Percentiles rank a stretch among this genome's conserved stretches.
Evolutionary conservation across 2,329 filamentous ascomycete species (phyloP).

Genomic region (Spiromastix sp.): DNA sequence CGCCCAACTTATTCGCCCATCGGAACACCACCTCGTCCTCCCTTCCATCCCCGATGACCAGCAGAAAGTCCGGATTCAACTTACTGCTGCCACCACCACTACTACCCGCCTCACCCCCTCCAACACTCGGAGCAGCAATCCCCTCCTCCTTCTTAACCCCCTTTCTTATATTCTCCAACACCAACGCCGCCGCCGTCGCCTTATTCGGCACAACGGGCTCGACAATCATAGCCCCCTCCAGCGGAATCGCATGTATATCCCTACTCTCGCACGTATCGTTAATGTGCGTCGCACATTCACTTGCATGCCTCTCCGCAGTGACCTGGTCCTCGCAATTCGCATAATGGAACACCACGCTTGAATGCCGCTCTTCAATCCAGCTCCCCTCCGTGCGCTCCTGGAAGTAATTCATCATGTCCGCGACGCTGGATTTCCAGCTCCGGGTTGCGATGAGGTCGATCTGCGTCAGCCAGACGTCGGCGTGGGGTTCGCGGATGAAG

Average conservation of each 20-base stretch:
- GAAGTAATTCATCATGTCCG: conserved; percentile 77
- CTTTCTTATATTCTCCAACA: conserved; percentile 57
- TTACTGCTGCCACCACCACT: conserved; percentile 9
- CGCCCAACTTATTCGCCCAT: conserved; percentile 74
- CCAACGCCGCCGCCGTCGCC: conserved; percentile 64
- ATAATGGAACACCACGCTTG: conserved; percentile 85
- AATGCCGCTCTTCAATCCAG: conserved; percentile 82
- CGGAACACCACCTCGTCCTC: conserved; percentile 91
- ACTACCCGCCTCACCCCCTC: too few species aligned
- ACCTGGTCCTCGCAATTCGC: conserved; percentile 69
- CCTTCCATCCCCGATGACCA: conserved; percentile 81
- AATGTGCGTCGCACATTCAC: conserved; percentile 87
- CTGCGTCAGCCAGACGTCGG: conserved; percentile 65
- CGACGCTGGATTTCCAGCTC: conserved; percentile 75
- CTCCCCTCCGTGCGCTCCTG: conserved; percentile 80
- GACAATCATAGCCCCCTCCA: conserved; percentile 71
- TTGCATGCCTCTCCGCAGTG: conserved; percentile 66
- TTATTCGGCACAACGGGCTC: conserved; percentile 84
- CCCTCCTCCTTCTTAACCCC: conserved; percentile 36
- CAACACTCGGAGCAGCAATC: too few species aligned
- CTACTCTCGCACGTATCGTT: conserved; percentile 84
- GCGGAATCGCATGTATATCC: conserved; percentile 70
- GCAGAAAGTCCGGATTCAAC: conserved; percentile 62
- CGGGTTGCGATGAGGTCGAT: conserved; percentile 59
- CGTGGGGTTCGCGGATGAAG: conserved; percentile 65